Conservation (phyloP, 2,329 filamentous ascomycete species). For the Penicillium sp. region DNA sequence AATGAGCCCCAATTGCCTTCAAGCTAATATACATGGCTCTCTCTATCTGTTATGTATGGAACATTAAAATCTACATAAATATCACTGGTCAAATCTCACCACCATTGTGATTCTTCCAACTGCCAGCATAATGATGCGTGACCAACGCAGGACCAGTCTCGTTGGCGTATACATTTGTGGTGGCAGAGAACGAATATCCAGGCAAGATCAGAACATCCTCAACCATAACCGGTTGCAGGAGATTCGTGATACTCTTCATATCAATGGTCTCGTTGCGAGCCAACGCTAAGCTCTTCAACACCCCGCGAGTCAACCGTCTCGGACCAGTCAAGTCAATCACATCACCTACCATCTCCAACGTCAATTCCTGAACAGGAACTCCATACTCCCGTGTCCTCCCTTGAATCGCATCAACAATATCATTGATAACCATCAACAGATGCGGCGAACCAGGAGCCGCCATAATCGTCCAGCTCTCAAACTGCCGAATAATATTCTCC, state of each 20-base stretch:
- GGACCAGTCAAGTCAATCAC: constrained; percentile 12
- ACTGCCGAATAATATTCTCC: constrained; percentile 1
- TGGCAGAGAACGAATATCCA: constrained; percentile 5
- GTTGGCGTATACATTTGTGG: constrained; percentile 1
- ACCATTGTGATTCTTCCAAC: constrained; percentile 11
- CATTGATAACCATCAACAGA: constrained; percentile 9
- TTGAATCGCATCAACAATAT: constrained; percentile 7
- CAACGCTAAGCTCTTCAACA: constrained; percentile 6
- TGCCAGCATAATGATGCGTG: constrained; percentile 11
- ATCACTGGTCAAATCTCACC: not conserved
- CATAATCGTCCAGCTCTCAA: constrained; percentile 12
- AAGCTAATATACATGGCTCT: not conserved
- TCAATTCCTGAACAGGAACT: not conserved
- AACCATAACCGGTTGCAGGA: constrained; percentile 2
- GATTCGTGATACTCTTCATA: constrained; percentile 2
- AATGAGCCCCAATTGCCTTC: not conserved
- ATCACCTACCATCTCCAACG: constrained; percentile 1
- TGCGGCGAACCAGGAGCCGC: constrained; percentile 3
- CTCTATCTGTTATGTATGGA: not conserved
- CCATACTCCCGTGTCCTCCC: not conserved
- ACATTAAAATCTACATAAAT: not conserved
- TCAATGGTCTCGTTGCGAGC: not conserved
- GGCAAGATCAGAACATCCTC: constrained; percentile 13
- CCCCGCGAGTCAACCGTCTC: not conserved
- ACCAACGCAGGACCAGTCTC: constrained; percentile 7